Evolutionary conservation across 23 red algal genomes (phyloP), one percentile per base, ranked within the genome.

Genomic region (Gracilaria gracilis): DNA sequence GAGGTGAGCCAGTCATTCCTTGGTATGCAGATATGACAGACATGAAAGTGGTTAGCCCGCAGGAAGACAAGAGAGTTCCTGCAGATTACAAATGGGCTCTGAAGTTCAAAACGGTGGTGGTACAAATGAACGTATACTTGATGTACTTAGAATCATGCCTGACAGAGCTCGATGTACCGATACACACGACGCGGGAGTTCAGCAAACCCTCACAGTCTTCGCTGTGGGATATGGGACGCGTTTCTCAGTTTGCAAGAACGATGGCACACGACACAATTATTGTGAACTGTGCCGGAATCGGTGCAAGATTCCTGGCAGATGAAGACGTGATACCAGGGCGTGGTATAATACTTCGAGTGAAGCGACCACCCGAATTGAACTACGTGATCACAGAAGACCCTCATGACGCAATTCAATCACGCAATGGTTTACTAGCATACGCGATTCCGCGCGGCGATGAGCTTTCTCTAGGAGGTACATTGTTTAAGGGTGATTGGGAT

Each of bases 281-380:
- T 37, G 85, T 95, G 36, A 95, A 95, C 67, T 95, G 93, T 48
- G 64, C 85, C n/a, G 93, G 93, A 29, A 80, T 95, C 27, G 84
- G 93, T 14, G 79, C 93, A 49, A 84, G 67, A 33, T 73, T 95
- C 38, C 73, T 89, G 21, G 61, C 69, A 25, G 93, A 89, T 31
- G 87, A 86, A 59, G 50, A 70, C n/a, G 48, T 95, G 39, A 88
- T 80, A 44, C 94, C 94, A 23, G 82, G 71, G 20, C 88, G 94
- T 42, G 94, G 94, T n/a, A 80, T 83, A 24, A 47, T 85, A 6
- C 40, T 95, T 23, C 57, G 83, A 14, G 87, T 95, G 15, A 50
- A 86, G 54, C 83, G 79, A 53, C 67, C 85, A 25, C 32, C 57
- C 8, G 64, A 66, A 17, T 34, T 67, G 64, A 67, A 80, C 24